A percentile compares a stretch with the other conserved stretches of the same genome.
These are phyloP conservation scores for Prunella vulgaris DNA, from an alignment of 257 asterid genomes.

Conservation along the genomic window DNA sequence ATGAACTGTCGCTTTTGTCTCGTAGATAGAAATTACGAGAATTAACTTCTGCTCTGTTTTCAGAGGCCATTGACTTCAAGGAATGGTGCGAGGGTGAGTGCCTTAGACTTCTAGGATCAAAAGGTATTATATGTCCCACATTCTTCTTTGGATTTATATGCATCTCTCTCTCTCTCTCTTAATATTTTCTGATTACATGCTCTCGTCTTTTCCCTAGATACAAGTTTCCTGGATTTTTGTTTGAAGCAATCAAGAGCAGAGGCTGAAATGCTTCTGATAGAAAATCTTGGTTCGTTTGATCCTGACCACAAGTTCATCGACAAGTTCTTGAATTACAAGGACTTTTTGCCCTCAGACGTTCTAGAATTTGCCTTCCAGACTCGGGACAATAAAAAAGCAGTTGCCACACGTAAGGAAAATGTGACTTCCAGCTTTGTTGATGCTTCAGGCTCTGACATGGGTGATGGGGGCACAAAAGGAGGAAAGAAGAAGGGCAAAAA, in stretches of 20 bases:
- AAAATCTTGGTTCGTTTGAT: conserved; percentile 78
- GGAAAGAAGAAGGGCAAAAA: conserved; percentile 76
- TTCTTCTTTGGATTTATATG: not conserved
- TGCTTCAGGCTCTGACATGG: conserved; percentile 28
- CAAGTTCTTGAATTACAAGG: conserved; percentile 79
- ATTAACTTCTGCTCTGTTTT: conserved; percentile 8
- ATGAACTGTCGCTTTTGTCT: no score
- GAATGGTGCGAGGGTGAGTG: conserved; percentile 96
- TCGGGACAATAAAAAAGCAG: conserved; percentile 37
- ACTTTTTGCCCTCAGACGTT: conserved; percentile 69
- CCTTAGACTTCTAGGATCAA: conserved; percentile 68
- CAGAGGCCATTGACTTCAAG: conserved; percentile 72
- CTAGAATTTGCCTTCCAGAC: conserved; percentile 68
- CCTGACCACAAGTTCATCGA: conserved; percentile 84
- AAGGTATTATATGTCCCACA: conserved; percentile 47
- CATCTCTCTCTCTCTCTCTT: not conserved
- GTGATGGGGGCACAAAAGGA: conserved; percentile 45
- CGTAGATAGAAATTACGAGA: not conserved
- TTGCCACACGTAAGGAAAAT: conserved; percentile 31
- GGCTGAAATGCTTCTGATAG: conserved; percentile 73
- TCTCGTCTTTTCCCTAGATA: conserved; percentile 38
- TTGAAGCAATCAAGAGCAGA: conserved; percentile 73
- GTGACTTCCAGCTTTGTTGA: conserved; percentile 35
- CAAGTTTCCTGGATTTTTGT: conserved; percentile 79
- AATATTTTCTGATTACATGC: no score